These are phyloP conservation scores for Mycocentrospora acerina DNA, from an alignment of 2,329 filamentous ascomycete species.

Conservation along the genomic window DNA sequence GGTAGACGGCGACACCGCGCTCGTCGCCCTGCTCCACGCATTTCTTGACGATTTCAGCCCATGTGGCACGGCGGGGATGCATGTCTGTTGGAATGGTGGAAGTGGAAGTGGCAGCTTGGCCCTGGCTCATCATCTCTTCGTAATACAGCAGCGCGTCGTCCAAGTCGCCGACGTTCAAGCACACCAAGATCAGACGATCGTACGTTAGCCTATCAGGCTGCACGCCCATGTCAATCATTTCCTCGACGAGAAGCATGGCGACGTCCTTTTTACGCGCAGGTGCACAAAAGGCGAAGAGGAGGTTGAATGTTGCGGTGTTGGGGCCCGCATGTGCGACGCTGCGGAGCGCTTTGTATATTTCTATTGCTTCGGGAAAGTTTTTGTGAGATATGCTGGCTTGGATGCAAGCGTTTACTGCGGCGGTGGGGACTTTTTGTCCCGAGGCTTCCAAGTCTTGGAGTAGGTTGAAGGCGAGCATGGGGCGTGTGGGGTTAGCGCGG, in stretches of 20 bases:
- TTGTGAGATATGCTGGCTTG: slow-evolving; percentile 51
- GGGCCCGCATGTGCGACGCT: slow-evolving; percentile 50
- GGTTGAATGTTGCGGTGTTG: slow-evolving; percentile 61
- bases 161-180: slow-evolving; percentile 43
- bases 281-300: slow-evolving; percentile 56
- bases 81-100: no score
- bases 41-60: slow-evolving; percentile 15
- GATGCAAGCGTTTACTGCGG: slow-evolving; percentile 55
- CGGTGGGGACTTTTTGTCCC: slow-evolving; percentile 54
- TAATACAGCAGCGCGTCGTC: slow-evolving; percentile 54
- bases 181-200: slow-evolving; percentile 62
- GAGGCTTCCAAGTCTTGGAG: slow-evolving; percentile 58
- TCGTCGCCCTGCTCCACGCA: slow-evolving; percentile 15
- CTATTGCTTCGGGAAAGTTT: slow-evolving; percentile 55
- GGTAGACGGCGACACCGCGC: slow-evolving; percentile 18
- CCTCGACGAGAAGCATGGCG: slow-evolving; percentile 62
- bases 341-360: slow-evolving; percentile 63
- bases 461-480: slow-evolving; percentile 56
- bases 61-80: slow-evolving; percentile 19
- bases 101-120: no score
- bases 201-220: slow-evolving; percentile 61
- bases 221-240: slow-evolving; percentile 60
- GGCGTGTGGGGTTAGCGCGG: slow-evolving; percentile 43
- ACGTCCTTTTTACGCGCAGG: slow-evolving; percentile 49
- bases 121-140: slow-evolving; percentile 48